Evolutionary conservation across 768 basidiomycete genomes (phyloP).

Genomic region (Lepiota subincarnata): DNA sequence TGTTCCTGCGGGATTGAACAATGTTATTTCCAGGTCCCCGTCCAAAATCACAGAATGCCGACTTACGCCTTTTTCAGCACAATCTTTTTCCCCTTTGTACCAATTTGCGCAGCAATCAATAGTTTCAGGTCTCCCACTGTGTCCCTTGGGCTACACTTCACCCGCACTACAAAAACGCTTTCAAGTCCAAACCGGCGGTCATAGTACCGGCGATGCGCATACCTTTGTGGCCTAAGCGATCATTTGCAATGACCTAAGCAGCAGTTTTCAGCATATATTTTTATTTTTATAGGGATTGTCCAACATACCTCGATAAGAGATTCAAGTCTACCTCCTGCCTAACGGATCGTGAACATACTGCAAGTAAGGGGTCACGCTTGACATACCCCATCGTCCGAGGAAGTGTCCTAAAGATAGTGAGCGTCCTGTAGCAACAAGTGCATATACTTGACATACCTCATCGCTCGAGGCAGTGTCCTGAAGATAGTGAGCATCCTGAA

Average conservation of each 20-base stretch:
- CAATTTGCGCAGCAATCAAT: slow-evolving; percentile 94
- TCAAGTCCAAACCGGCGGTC: background rate
- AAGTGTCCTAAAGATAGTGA: slow-evolving; percentile 12
- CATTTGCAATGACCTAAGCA: slow-evolving; percentile 85
- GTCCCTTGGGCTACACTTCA: slow-evolving; percentile 93
- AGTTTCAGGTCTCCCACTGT: slow-evolving; percentile 97
- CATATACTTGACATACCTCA: too few species aligned
- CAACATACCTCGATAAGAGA: slow-evolving; percentile 49
- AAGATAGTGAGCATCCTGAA: too few species aligned
- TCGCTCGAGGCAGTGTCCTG: too few species aligned
- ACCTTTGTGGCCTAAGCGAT: slow-evolving; percentile 95
- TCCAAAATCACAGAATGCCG: background rate
- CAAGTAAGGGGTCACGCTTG: background rate
- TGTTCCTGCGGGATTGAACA: slow-evolving; percentile 64
- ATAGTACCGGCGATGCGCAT: slow-evolving; percentile 2
- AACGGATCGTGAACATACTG: slow-evolving; percentile 13
- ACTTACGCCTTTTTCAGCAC: slow-evolving; percentile 94
- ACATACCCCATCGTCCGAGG: too few species aligned
- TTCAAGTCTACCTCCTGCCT: slow-evolving; percentile 26
- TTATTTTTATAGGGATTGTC: background rate
- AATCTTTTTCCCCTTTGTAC: slow-evolving; percentile 83
- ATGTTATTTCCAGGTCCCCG: background rate
- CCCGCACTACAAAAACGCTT: slow-evolving; percentile 62
- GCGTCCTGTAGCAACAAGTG: background rate
- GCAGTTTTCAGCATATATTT: background rate